Evolutionary conservation across 768 basidiomycete species (phyloP), one percentile per base, ranked within the genome.

Genomic region (Mycena rebaudengoi): DNA sequence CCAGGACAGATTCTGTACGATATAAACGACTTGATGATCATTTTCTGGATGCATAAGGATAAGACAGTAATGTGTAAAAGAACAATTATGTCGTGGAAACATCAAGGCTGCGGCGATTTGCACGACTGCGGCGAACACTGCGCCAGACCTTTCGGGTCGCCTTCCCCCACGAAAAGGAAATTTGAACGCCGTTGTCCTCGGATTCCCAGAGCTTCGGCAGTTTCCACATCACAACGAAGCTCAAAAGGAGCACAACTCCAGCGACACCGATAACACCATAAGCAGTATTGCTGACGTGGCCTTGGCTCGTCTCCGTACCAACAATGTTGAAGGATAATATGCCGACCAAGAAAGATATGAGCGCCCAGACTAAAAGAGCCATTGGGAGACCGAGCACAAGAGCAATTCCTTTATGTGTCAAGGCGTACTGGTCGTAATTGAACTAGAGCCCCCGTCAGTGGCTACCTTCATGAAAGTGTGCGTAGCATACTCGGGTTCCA

Each of bases 291-390:
- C 49, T 40, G 41, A 60, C 30, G 13, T 44, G 49, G 1, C 40
- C 49, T n/a, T n/a, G n/a, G 7, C 29, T 25, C 21, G 11, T 60
- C 25, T 60, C 41, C 0, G 59, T 60, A 32, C 41, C 59, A 8
- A 51, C 49, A 25, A 60, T 44, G 16, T 60, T 60, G 49, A 43
- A 60, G 20, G 59, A 43, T 2, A 60, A 18, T 32, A 60, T 60
- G 30, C 59, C 59, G 41, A 52, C 49, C 49, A 60, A 43, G 14
- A 60, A 60, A 7, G 59, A 32, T 1, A 52, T n/a, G 3, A 60
- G 40, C 18, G 59, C 41, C 59, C 59, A 60, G 21, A 51, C 59
- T 49, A 60, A 12, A 13, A 60, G 44, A 23, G 59, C 59, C 59
- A 60, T 60, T 1, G 59, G 59, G 14, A 60, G 39, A 26, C 59